A percentile compares a stretch with the other conserved stretches of the same genome.
Conservation (phyloP, 495 filamentous ascomycete species). For the Pyrenula massariospora region DNA sequence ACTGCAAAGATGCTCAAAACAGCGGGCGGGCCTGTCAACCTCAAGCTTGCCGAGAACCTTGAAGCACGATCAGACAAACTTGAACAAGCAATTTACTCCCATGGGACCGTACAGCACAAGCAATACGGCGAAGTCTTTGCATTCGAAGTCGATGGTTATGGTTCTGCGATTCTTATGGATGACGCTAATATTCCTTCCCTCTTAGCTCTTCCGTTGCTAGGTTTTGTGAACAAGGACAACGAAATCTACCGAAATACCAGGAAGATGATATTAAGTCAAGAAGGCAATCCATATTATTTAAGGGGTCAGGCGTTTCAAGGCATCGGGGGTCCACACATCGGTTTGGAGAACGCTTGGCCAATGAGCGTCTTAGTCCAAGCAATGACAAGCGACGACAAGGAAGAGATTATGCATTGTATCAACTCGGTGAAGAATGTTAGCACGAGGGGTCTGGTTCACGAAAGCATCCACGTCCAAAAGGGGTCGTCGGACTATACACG, state of each 20-base stretch:
- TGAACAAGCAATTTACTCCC: constrained; percentile 65
- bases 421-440: constrained; percentile 62
- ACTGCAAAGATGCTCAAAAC: constrained; percentile 55
- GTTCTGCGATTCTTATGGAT: constrained; percentile 86
- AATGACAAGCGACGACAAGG: constrained; percentile 77
- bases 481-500: constrained; percentile 59
- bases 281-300: constrained; percentile 83
- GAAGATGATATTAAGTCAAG: constrained; percentile 71
- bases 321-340: constrained; percentile 77
- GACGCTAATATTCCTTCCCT: constrained; percentile 93
- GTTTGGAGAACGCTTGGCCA: constrained; percentile 86
- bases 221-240: constrained; percentile 60
- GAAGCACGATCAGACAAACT: constrained; percentile 53
- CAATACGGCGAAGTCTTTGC: constrained; percentile 86
- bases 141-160: constrained; percentile 94
- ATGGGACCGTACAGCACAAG: constrained; percentile 79
- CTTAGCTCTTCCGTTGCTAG: constrained; percentile 74
- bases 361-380: constrained; percentile 89
- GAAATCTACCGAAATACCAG: constrained; percentile 78
- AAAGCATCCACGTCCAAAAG: constrained; percentile 78
- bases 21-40: constrained; percentile 25
- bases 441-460: constrained; percentile 73
- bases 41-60: constrained; percentile 35
- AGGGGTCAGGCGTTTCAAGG: constrained; percentile 69
- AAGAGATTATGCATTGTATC: constrained; percentile 65